Evolutionary conservation across 257 asterid species (phyloP).

Genomic region (Avicennia marina): DNA sequence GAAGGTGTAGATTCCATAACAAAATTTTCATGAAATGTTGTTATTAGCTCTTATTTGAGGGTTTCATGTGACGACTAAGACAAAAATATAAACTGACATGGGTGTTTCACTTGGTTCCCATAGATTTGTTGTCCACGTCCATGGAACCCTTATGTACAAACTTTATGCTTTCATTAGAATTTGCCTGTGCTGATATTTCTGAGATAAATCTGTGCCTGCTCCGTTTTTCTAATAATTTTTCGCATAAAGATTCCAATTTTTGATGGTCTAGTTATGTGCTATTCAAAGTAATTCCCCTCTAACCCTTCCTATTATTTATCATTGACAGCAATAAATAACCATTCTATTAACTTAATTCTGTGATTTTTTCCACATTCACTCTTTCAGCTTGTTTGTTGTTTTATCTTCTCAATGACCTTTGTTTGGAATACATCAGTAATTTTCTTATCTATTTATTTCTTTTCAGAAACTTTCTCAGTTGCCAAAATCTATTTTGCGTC

Average conservation of each 20-base stretch:
- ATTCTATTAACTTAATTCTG: conserved; percentile 8
- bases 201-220: background rate
- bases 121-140: background rate
- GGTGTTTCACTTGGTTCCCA: conserved; percentile 2
- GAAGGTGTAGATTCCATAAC: conserved; percentile 55
- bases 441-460: conserved; percentile 8
- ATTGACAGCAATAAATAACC: no score
- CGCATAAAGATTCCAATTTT: background rate
- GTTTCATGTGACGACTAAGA: background rate
- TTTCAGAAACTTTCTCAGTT: conserved; percentile 86
- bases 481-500: conserved; percentile 83
- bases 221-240: background rate
- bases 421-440: conserved; percentile 13
- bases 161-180: no score
- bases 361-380: background rate
- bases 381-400: background rate
- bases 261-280: background rate
- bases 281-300: conserved; percentile 1
- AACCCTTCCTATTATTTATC: background rate
- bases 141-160: no score
- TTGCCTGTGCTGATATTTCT: background rate
- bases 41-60: conserved; percentile 3
- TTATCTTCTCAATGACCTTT: background rate
- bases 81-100: background rate
- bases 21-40: conserved; percentile 4